phyloP scores from a whole-genome alignment of 208 protist species.

The Porcisia hertigi region DNA sequence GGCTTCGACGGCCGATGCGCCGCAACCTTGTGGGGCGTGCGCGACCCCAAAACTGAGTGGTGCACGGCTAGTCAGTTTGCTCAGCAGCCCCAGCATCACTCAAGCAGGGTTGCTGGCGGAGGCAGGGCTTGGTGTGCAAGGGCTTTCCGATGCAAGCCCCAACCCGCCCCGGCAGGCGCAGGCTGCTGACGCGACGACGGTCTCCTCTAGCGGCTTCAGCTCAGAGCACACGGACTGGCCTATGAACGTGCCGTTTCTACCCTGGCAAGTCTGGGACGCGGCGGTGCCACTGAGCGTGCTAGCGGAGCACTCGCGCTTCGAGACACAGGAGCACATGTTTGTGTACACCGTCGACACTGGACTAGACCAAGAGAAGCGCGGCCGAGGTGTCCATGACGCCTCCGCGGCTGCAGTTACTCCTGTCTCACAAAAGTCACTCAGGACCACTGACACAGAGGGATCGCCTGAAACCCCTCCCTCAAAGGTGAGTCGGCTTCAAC shows the following conservation, averaged over 20 bases:
- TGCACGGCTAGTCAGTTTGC: constrained; percentile 30
- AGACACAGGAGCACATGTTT: constrained; percentile 73
- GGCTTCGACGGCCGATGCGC: constrained; percentile 23
- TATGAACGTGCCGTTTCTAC: constrained; percentile 82
- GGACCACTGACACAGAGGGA: background rate
- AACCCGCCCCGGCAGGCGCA: background rate
- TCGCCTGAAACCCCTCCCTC: background rate
- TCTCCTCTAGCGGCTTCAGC: constrained; percentile 18
- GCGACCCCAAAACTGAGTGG: constrained; percentile 56
- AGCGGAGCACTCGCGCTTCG: constrained; percentile 63
- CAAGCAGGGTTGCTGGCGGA: constrained; percentile 12
- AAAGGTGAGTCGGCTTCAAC: background rate
- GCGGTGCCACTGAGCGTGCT: constrained; percentile 62
- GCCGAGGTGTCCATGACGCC: background rate
- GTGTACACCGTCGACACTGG: constrained; percentile 61
- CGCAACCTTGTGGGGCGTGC: constrained; percentile 54
- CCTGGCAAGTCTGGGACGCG: constrained; percentile 90
- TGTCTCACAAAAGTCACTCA: background rate
- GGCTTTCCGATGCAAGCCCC: background rate
- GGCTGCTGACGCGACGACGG: background rate
- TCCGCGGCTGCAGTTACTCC: background rate
- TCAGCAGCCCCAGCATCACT: constrained; percentile 30
- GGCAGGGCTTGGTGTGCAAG: background rate
- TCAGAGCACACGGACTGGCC: constrained; percentile 69
- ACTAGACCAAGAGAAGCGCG: constrained; percentile 22